Evolutionary conservation across 805 yeast species (phyloP), one percentile per base, ranked within the genome.

Genomic region (Metschnikowia continentalis): DNA sequence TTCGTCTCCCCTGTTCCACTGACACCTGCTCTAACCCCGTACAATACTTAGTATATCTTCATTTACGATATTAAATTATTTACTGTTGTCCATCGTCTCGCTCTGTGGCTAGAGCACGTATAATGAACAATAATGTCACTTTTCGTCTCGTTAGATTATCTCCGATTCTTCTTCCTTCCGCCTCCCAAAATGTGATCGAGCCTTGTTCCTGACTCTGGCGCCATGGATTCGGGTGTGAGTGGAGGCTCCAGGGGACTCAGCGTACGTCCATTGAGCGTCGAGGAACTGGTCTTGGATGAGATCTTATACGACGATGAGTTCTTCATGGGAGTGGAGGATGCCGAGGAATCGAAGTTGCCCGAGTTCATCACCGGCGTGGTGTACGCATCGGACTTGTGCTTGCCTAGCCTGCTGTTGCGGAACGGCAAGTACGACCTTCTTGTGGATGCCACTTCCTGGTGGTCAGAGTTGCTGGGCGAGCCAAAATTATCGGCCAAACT

Each of bases 401-500:
- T 47, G 37, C 55, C 59, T 42, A 57, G 58, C 46, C 68, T 65
- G 38, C 67, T 64, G 48, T 64, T 64, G 44, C 77, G 59, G 56
- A 74, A 74, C 17, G 78, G 78, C 44, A 74, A 66, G 54, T 74
- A 74, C 6, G 76, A 71, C 46, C 70, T 58, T 47, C 67, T 71
- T 6, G 64, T 47, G 2, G 59, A 39, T 0, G 51, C 44, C 14
- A 47, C 52, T 10, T 59, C 54, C 15, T 44, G 56, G 6, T 52
- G 53, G n/a, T 59, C 60, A 15, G 49, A 30, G 23, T 53, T 55
- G 11, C 60, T 49, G 2, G 63, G 55, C 14, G 52, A 61, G 6
- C 74, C 74, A 32, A 71, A 68, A 22, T 88, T 81, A 55, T 88
- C 95, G 0, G 88, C 90, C 57, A 88, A 73, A 30, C 86, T 78